These are phyloP conservation scores for Neoscytalidium dimidiatum DNA, from an alignment of 2,329 filamentous ascomycete species.

Conservation along the genomic window DNA sequence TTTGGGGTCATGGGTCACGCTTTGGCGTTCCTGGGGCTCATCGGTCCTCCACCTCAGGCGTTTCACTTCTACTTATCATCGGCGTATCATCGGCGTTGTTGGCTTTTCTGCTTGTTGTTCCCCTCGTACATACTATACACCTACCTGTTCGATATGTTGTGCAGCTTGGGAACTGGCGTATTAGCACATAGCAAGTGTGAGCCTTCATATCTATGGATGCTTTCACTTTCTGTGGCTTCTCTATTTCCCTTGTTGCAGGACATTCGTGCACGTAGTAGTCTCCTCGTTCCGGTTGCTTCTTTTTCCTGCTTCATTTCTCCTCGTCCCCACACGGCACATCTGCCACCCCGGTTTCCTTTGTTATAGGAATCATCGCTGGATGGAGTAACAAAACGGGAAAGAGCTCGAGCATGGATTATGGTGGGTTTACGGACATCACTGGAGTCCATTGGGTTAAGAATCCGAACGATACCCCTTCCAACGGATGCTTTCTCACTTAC, in stretches of 20 bases:
- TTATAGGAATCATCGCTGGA: not conserved
- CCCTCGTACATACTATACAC: slow-evolving; percentile 13
- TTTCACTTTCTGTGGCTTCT: not conserved
- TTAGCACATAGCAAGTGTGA: not conserved
- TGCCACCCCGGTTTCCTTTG: not conserved
- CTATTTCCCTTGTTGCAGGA: not conserved
- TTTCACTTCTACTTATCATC: not conserved
- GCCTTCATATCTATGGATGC: not conserved
- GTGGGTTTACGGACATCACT: slow-evolving; percentile 1
- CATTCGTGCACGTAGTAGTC: not conserved
- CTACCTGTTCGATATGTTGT: no score
- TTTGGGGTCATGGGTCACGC: slow-evolving; percentile 2
- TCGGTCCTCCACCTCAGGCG: not conserved
- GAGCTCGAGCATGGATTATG: slow-evolving; percentile 3
- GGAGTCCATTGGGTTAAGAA: slow-evolving; percentile 13
- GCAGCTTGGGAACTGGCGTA: not conserved
- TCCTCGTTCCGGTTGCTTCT: not conserved
- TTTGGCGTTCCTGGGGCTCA: slow-evolving; percentile 9
- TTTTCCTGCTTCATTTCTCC: not conserved
- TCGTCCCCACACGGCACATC: not conserved
- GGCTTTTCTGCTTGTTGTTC: not conserved
- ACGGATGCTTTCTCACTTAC: not conserved
- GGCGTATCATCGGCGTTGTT: slow-evolving; percentile 2
- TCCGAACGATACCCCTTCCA: slow-evolving; percentile 9
- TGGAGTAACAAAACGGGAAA: not conserved